These are phyloP conservation scores for Centella asiatica DNA, from an alignment of 129 eudicot genomes.

Conservation along the genomic window DNA sequence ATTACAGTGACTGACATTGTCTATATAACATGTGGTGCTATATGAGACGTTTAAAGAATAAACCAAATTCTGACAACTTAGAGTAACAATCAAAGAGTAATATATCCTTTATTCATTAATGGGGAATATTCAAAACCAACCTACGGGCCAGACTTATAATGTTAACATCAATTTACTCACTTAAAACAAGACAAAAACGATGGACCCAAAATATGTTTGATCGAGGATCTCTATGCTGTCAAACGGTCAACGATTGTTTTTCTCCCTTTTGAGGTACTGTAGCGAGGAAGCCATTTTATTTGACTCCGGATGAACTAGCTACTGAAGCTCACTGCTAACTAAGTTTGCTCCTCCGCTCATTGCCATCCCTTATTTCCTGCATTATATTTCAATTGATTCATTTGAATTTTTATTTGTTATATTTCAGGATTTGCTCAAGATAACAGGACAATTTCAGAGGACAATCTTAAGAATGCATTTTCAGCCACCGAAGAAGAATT, in stretches of 20 bases:
- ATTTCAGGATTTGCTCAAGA: slow-evolving; percentile 10
- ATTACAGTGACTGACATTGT: not conserved
- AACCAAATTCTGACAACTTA: too few species aligned
- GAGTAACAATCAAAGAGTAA: not conserved
- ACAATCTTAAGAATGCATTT: slow-evolving; percentile 4
- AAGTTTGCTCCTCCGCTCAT: not conserved
- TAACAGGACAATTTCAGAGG: slow-evolving; percentile 1
- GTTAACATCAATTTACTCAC: not conserved
- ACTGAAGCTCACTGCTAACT: not conserved
- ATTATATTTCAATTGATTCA: not conserved
- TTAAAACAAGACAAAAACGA: too few species aligned
- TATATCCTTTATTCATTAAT: too few species aligned
- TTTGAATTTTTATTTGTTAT: slow-evolving; percentile 3
- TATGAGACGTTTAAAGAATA: too few species aligned
- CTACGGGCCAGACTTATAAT: not conserved
- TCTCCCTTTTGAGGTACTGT: not conserved
- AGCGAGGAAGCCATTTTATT: not conserved
- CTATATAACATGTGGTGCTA: too few species aligned
- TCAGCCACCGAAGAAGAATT: slow-evolving; percentile 18
- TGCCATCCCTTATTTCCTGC: not conserved
- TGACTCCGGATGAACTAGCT: not conserved
- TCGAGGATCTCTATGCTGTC: not conserved
- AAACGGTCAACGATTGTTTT: too few species aligned
- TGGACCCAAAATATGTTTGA: too few species aligned
- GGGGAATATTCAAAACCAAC: not conserved